A percentile compares a stretch with the other conserved stretches of the same genome.
Conservation (phyloP, 345 rosid genomes). For the Sisymbrium altissimum region DNA sequence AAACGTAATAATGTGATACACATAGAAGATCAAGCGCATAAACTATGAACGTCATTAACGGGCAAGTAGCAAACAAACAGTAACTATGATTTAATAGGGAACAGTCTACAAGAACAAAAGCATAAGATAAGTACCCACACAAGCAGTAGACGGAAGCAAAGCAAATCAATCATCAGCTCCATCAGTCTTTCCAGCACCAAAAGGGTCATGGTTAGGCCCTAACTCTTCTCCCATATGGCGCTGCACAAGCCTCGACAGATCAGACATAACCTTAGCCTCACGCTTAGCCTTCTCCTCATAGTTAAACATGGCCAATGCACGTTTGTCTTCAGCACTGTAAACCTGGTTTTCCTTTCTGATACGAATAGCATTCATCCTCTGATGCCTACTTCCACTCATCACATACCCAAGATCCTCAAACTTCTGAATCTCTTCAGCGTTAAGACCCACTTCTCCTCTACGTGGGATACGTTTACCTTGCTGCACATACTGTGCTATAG, state of each 20-base stretch:
- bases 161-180: conserved; percentile 61
- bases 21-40: background rate
- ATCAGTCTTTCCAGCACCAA: conserved; percentile 65
- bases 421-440: conserved; percentile 92
- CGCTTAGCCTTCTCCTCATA: conserved; percentile 98
- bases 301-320: conserved; percentile 95
- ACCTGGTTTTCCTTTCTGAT: conserved; percentile 99
- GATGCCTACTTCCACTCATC: conserved; percentile 99
- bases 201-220: conserved; percentile 95
- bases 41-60: background rate
- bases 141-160: background rate
- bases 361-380: conserved; percentile 99
- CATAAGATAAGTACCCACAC: conserved; percentile 13
- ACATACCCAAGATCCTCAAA: conserved; percentile 93
- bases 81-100: background rate
- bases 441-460: conserved; percentile 99
- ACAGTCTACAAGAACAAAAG: conserved; percentile 13
- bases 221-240: conserved; percentile 95
- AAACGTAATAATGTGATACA: background rate
- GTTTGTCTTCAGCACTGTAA: conserved; percentile 96
- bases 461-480: conserved; percentile 99
- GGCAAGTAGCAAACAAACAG: conserved; percentile 17
- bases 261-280: conserved; percentile 97
- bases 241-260: conserved; percentile 85
- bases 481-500: conserved; percentile 96